These are phyloP conservation scores for Lasiosphaeriaceae sp. DNA, from an alignment of 495 filamentous ascomycete genomes.

Conservation along the genomic window DNA sequence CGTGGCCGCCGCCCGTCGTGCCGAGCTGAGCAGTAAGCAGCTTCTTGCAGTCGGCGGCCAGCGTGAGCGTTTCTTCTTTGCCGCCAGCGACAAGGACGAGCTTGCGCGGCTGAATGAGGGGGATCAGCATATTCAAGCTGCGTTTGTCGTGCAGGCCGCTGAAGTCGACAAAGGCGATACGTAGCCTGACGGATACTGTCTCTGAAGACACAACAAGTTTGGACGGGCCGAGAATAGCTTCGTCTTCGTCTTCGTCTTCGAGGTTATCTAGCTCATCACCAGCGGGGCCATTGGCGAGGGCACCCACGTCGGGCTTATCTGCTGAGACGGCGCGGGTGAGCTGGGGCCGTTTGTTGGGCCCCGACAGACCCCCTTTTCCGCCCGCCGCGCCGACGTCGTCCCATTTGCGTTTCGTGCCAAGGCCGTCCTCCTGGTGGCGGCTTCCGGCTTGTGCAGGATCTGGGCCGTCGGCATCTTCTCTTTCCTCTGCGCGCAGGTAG, in stretches of 20 bases:
- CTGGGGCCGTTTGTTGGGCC: conserved; percentile 38
- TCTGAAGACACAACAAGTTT: conserved; percentile 63
- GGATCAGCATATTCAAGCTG: conserved; percentile 89
- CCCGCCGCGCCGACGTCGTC: conserved; percentile 57
- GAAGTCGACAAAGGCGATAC: conserved; percentile 86
- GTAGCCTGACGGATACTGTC: conserved; percentile 61
- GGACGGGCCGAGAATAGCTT: conserved; percentile 63
- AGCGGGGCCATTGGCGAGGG: conserved; percentile 34
- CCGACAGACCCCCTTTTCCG: conserved; percentile 39
- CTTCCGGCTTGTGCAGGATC: conserved; percentile 44
- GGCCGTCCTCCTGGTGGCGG: conserved; percentile 51
- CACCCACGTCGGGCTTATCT: conserved; percentile 40
- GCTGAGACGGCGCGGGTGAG: conserved; percentile 26
- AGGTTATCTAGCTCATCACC: conserved; percentile 51
- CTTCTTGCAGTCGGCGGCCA: conserved; percentile 79
- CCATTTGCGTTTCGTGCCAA: conserved; percentile 95
- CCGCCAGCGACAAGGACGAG: conserved; percentile 83
- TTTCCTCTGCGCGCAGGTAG: conserved; percentile 88
- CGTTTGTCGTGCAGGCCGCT: conserved; percentile 89
- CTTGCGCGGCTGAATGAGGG: conserved; percentile 89
- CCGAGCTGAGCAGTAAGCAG: conserved; percentile 55
- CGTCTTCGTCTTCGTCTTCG: conserved; percentile 54
- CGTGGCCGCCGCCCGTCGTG: conserved; percentile 33
- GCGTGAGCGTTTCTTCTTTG: conserved; percentile 65
- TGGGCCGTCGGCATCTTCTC: conserved; percentile 71